These are phyloP conservation scores for Perkinsus chesapeaki DNA, from an alignment of 169 alveolate species.

Conservation along the genomic window DNA sequence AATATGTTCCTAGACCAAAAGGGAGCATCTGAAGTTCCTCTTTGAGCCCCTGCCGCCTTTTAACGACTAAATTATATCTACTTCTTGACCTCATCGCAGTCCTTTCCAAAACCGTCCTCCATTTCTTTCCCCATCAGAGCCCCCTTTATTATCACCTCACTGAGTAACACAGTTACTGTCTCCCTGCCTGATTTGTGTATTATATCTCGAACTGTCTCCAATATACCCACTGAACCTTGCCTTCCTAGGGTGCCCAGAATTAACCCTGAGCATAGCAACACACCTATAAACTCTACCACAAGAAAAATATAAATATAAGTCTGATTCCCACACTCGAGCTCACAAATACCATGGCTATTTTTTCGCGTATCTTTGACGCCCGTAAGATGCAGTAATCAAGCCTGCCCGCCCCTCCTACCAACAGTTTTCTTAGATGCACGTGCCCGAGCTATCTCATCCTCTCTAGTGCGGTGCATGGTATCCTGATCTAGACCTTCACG, in stretches of 20 bases:
- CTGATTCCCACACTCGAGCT: no score
- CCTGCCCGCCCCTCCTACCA: not conserved
- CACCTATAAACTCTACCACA: not conserved
- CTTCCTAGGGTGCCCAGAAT: constrained; percentile 85
- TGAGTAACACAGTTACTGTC: constrained; percentile 8
- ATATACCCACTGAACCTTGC: constrained; percentile 75
- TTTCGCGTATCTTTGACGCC: no score
- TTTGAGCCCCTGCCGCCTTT: not conserved
- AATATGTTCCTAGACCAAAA: no score
- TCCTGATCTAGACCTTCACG: not conserved
- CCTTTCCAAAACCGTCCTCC: not conserved
- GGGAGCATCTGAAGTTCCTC: no score
- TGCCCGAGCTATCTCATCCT: constrained; percentile 58
- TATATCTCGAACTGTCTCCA: constrained; percentile 58
- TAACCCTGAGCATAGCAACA: constrained; percentile 49
- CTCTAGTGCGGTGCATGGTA: constrained; percentile 67
- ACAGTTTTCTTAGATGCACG: constrained; percentile 17
- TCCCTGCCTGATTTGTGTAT: constrained; percentile 48
- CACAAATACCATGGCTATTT: no score
- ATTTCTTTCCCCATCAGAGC: not conserved
- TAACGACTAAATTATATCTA: constrained; percentile 19
- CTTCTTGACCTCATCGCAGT: not conserved
- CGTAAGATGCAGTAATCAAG: no score
- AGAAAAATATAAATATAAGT: no score
- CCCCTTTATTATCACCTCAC: not conserved